Conservation (phyloP, 2,329 filamentous ascomycete species). For the Sporothrix globosa region DNA sequence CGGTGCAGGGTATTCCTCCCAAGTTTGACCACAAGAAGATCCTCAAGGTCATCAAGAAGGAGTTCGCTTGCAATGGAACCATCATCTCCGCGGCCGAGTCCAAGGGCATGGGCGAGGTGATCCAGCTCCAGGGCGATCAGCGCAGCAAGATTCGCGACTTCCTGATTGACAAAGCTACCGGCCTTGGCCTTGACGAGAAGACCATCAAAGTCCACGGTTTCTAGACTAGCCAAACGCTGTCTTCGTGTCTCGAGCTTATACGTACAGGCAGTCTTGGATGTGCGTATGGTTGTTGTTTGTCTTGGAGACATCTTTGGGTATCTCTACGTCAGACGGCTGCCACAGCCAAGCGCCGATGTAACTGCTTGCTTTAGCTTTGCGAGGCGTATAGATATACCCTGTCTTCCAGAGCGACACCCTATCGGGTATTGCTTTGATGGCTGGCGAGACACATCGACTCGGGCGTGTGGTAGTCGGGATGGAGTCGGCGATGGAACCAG, state of each 20-base stretch:
- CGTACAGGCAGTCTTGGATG: constrained; percentile 21
- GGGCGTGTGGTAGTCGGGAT: constrained; percentile 27
- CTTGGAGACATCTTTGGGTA: constrained; percentile 20
- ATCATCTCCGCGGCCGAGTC: constrained; percentile 38
- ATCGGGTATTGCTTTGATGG: constrained; percentile 8
- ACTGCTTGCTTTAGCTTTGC: background rate
- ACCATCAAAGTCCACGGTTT: constrained; percentile 90
- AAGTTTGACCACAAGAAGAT: constrained; percentile 99
- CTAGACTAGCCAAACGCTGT: constrained; percentile 46
- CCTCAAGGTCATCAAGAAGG: constrained; percentile 99
- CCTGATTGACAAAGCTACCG: constrained; percentile 92
- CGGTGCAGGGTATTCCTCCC: constrained; percentile 96
- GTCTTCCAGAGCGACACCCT: constrained; percentile 2
- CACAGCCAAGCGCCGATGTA: constrained; percentile 2
- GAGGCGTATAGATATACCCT: constrained; percentile 22
- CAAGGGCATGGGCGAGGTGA: constrained; percentile 39
- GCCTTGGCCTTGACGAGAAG: constrained; percentile 91
- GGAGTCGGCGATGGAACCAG: background rate
- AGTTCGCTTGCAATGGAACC: constrained; percentile 38
- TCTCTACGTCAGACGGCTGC: constrained; percentile 4
- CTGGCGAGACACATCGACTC: constrained; percentile 28
- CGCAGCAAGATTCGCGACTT: constrained; percentile 74
- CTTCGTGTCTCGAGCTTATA: constrained; percentile 30
- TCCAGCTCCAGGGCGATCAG: constrained; percentile 99
- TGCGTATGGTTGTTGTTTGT: constrained; percentile 11